A percentile compares a stretch with the other conserved stretches of the same genome.
Evolutionary conservation across 306 rosid genomes (phyloP).

Genomic region (Lupinus albus): DNA sequence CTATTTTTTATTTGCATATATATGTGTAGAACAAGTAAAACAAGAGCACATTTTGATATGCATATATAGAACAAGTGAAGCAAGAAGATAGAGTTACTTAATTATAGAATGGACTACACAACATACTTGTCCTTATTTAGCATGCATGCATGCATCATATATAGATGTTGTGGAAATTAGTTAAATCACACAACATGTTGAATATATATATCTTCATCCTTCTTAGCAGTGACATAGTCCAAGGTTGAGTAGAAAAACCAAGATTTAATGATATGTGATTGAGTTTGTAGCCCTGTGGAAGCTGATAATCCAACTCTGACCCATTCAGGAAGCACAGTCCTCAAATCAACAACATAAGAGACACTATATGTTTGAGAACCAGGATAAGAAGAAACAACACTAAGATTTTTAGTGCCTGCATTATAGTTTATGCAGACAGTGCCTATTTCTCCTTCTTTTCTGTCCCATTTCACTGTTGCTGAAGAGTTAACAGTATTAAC

Average conservation of each 20-base stretch:
- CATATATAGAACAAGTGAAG: no score
- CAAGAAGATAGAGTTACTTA: no score
- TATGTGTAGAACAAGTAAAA: no score
- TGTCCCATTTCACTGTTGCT: neutral
- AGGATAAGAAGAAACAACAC: neutral
- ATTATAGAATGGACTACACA: neutral
- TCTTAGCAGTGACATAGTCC: neutral
- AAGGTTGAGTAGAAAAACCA: constrained; percentile 33
- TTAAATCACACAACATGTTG: neutral
- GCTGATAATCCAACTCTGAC: constrained; percentile 29
- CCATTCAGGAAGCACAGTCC: constrained; percentile 7
- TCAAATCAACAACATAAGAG: neutral
- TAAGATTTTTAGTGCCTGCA: neutral
- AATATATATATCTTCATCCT: neutral
- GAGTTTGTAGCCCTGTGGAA: neutral
- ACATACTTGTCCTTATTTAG: neutral
- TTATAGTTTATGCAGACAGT: constrained; percentile 12
- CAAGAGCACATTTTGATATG: no score
- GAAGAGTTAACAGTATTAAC: neutral
- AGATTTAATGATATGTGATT: constrained; percentile 2
- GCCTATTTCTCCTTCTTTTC: neutral
- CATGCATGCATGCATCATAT: neutral
- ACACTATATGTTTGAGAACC: neutral
- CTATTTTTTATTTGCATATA: no score
- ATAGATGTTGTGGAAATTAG: neutral